Evolutionary conservation across 1,139 yeast species (phyloP).

Genomic region (Lodderomyces oxycetoniae): DNA sequence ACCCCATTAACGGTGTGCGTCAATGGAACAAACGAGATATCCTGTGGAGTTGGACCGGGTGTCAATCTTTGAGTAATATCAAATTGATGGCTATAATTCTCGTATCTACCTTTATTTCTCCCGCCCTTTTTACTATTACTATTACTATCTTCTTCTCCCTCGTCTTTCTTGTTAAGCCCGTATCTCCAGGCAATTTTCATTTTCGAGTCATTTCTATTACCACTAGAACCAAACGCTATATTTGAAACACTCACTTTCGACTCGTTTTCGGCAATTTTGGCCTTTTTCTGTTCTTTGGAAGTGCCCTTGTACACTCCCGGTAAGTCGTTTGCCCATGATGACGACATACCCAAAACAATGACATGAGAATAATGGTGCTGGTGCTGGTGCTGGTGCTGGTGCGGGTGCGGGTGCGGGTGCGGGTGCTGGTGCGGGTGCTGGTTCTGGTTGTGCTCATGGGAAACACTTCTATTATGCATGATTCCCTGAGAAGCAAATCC

Average conservation of each 20-base stretch:
- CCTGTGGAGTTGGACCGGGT: constrained; percentile 64
- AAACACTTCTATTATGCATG: constrained; percentile 53
- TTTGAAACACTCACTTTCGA: constrained; percentile 66
- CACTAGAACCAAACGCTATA: constrained; percentile 29
- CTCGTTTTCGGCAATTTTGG: constrained; percentile 53
- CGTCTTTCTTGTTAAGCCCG: constrained; percentile 51
- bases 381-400: no score
- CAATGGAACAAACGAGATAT: constrained; percentile 53
- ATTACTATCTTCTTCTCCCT: constrained; percentile 16
- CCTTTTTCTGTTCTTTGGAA: constrained; percentile 60
- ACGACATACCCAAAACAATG: constrained; percentile 60
- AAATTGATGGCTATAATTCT: constrained; percentile 62
- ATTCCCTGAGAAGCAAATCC: constrained; percentile 79
- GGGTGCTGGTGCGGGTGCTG: no score
- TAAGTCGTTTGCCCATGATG: constrained; percentile 63
- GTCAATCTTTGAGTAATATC: constrained; percentile 67
- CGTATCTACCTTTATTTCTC: constrained; percentile 27
- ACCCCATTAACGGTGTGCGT: constrained; percentile 20
- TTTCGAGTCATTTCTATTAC: constrained; percentile 34
- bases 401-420: no score
- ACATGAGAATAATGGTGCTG: constrained; percentile 43
- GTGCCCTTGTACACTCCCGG: constrained; percentile 81
- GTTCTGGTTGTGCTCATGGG: constrained; percentile 13
- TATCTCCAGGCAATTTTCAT: constrained; percentile 88
- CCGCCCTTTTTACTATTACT: constrained; percentile 7